phyloP scores from a whole-genome alignment of 2,329 filamentous ascomycete genomes.

The Lizonia empirigonia region DNA sequence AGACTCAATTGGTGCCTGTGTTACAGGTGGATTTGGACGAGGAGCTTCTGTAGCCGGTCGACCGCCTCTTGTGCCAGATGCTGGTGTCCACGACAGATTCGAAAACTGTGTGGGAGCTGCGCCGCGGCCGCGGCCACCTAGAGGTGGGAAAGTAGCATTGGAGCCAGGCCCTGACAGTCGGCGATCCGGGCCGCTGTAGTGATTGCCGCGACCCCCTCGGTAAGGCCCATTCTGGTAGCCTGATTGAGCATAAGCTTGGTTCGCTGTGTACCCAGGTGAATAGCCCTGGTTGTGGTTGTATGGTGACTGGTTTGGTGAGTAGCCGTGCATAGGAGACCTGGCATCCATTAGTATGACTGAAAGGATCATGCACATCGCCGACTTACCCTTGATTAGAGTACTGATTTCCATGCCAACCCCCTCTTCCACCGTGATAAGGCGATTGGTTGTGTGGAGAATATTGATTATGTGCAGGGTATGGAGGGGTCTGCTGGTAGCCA shows the following conservation, averaged over 20 bases:
- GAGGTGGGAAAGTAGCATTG: constrained; percentile 47
- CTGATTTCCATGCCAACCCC: constrained; percentile 57
- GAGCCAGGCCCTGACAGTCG: constrained; percentile 53
- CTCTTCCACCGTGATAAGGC: constrained; percentile 62
- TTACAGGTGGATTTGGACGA: constrained; percentile 30
- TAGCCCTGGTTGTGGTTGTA: constrained; percentile 53
- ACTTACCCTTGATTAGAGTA: constrained; percentile 58
- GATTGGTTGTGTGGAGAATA: constrained; percentile 67
- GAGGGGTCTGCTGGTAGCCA: constrained; percentile 65
- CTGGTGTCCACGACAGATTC: constrained; percentile 73
- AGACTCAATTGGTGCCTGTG: constrained; percentile 26
- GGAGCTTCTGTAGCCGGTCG: constrained; percentile 50
- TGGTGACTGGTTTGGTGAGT: constrained; percentile 61
- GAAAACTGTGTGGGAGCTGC: constrained; percentile 60
- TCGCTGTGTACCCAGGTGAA: constrained; percentile 56
- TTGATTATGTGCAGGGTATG: constrained; percentile 62
- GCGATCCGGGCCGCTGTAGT: constrained; percentile 56
- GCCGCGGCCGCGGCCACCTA: constrained; percentile 59
- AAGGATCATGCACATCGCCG: background rate
- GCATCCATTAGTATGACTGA: constrained; percentile 30
- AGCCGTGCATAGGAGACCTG: constrained; percentile 59
- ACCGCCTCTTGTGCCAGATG: constrained; percentile 60
- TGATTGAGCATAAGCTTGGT: constrained; percentile 61
- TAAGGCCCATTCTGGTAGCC: constrained; percentile 56
- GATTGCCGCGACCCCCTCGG: constrained; percentile 64